Base-by-base conservation (phyloP, 2,329 filamentous ascomycete species). In the Phialophora macrospora region DNA sequence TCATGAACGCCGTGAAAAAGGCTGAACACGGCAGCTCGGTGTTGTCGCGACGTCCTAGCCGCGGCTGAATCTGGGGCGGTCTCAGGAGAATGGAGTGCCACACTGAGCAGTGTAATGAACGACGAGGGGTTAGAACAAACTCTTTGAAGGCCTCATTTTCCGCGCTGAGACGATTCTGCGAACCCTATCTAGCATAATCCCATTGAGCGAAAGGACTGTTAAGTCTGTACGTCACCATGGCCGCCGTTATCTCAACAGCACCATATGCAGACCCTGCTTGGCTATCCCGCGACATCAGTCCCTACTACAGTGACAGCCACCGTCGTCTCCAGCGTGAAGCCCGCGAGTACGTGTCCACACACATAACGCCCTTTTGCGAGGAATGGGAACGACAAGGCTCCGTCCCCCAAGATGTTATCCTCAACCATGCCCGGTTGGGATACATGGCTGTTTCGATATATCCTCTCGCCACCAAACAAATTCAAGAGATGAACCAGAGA, bases 301-400 rank as follows among this genome's bases (percentile, higher is more conserved):
- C 87, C 0, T 89, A 89, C 77, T 90, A 90, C 79, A 88, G 82
- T 30, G 80, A 83, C 14, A 84, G 84, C 2, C 88, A 90, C 73
- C 82, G 83, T 34, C 77, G 76, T n/a, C 80, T 90, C 1, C 85
- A 86, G 59, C 79, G 84, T 44, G 80, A 78, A 4, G 77, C 89
- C 0, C 83, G 88, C 46, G 73, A 80, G 26, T 90, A 89, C 67
- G 78, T 90, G 55, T 83, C 90, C 64, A 79, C 81, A 1, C 77
- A 87, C 44, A 80, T 90, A 52, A 77, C 84, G 1, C 87, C 87
- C 0, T 80, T 83, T 68, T 83, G 84, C 3, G 81, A 87, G 34
- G 85, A 89, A 46, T 90, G 88, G 88, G 88, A 90, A 73, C 81
- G 80, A 3, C 82, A 83, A 2, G 83, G 83, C 1, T 74, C 83